Evolutionary conservation across 805 yeast genomes (phyloP).

Genomic region (Candida koratica): DNA sequence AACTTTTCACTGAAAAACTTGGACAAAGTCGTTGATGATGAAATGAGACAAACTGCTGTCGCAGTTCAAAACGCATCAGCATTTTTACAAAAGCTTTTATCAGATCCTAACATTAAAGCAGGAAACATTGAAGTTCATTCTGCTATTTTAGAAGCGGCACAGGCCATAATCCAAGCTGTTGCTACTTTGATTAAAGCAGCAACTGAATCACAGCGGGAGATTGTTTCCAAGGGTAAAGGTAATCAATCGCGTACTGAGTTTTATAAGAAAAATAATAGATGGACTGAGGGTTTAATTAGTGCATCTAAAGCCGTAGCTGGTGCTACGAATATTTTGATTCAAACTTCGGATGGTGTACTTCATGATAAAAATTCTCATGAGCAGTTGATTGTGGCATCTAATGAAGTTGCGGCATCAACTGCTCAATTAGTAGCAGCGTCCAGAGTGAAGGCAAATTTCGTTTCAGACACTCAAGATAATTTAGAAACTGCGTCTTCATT

Average conservation of each 20-base stretch:
- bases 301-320: constrained; percentile 86
- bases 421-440: constrained; percentile 92
- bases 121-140: constrained; percentile 68
- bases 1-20: constrained; percentile 46
- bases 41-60: constrained; percentile 68
- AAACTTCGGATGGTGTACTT: constrained; percentile 83
- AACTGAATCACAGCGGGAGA: constrained; percentile 76
- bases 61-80: constrained; percentile 64
- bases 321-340: constrained; percentile 75
- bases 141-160: constrained; percentile 72
- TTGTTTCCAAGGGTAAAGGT: constrained; percentile 68
- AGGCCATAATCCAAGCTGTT: constrained; percentile 76
- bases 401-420: constrained; percentile 88
- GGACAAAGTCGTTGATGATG: constrained; percentile 67
- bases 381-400: constrained; percentile 83
- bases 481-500: constrained; percentile 65
- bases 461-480: constrained; percentile 71
- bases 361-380: constrained; percentile 64
- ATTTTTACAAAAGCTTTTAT: constrained; percentile 51
- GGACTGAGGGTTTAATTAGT: constrained; percentile 91
- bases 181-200: constrained; percentile 69
- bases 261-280: constrained; percentile 80
- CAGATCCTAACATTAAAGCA: constrained; percentile 49
- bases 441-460: constrained; percentile 74
- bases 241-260: constrained; percentile 64